phyloP scores from a whole-genome alignment of 2,329 filamentous ascomycete genomes.

The Penicillium oxalicum region DNA sequence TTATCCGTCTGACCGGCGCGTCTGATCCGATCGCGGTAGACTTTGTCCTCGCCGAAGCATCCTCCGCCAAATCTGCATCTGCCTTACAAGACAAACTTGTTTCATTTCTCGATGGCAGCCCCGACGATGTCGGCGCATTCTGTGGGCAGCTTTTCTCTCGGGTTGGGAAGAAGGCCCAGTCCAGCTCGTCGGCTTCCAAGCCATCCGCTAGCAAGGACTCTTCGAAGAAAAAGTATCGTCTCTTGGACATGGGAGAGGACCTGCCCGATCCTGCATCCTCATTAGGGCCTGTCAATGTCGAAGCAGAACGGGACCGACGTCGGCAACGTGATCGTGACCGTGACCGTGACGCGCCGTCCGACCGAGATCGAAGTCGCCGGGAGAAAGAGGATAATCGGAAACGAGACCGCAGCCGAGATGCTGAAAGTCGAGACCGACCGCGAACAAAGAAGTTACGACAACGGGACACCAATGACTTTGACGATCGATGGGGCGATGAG shows the following conservation, averaged over 20 bases:
- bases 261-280: conserved; percentile 23
- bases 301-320: conserved; percentile 34
- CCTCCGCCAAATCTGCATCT: conserved; percentile 43
- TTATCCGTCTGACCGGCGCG: conserved; percentile 50
- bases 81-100: conserved; percentile 48
- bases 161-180: conserved; percentile 20
- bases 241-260: conserved; percentile 52
- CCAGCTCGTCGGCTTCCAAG: conserved; percentile 8
- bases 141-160: conserved; percentile 42
- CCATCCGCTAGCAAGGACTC: conserved; percentile 23
- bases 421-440: conserved; percentile 37
- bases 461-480: conserved; percentile 53
- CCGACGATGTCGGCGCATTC: conserved; percentile 43
- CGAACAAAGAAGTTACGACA: conserved; percentile 48
- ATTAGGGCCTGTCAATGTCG: conserved; percentile 30
- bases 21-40: conserved; percentile 53
- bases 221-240: conserved; percentile 47
- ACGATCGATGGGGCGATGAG: conserved; percentile 78
- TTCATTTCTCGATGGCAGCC: conserved; percentile 47
- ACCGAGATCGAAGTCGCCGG: conserved; percentile 20
- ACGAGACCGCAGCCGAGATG: conserved; percentile 33
- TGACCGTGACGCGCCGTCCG: conserved; percentile 15
- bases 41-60: conserved; percentile 52
- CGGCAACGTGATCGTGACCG: conserved; percentile 21
- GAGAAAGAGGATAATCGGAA: conserved; percentile 36